Evolutionary conservation across 192 early-diverging fungal species (phyloP).

Genomic region (Coemansia sp.): DNA sequence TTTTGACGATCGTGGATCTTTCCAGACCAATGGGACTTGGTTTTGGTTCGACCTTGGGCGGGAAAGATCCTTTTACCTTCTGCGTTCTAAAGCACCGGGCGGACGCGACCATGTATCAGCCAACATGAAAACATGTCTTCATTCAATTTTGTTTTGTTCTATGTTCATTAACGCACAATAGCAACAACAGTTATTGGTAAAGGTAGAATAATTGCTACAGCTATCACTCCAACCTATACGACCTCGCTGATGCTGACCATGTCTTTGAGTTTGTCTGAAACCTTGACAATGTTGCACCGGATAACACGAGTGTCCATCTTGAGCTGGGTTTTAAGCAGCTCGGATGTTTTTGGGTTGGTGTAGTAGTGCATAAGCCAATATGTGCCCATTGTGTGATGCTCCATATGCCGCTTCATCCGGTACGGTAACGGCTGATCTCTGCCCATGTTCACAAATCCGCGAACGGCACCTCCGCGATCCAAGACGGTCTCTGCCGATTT

Average conservation of each 20-base stretch:
- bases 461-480: conserved; percentile 82
- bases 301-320: conserved; percentile 71
- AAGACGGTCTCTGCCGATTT: conserved; percentile 75
- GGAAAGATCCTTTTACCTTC: too few species aligned
- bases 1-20: too few species aligned
- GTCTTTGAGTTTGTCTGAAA: conserved; percentile 64
- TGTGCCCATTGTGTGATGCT: conserved; percentile 66
- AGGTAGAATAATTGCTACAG: too few species aligned
- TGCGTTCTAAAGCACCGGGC: too few species aligned
- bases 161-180: too few species aligned
- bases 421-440: conserved; percentile 69
- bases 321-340: conserved; percentile 63
- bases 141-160: too few species aligned
- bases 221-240: background rate
- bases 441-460: conserved; percentile 76
- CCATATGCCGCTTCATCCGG: conserved; percentile 88
- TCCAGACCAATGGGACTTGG: too few species aligned
- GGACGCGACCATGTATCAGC: too few species aligned
- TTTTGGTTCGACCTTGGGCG: too few species aligned
- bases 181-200: too few species aligned
- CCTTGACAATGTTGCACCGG: conserved; percentile 69
- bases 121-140: too few species aligned
- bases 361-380: conserved; percentile 82
- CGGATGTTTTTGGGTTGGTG: conserved; percentile 63
- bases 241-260: conserved; percentile 57